Conservation (phyloP, 805 yeast genomes). For the Teunomyces kruisii region DNA sequence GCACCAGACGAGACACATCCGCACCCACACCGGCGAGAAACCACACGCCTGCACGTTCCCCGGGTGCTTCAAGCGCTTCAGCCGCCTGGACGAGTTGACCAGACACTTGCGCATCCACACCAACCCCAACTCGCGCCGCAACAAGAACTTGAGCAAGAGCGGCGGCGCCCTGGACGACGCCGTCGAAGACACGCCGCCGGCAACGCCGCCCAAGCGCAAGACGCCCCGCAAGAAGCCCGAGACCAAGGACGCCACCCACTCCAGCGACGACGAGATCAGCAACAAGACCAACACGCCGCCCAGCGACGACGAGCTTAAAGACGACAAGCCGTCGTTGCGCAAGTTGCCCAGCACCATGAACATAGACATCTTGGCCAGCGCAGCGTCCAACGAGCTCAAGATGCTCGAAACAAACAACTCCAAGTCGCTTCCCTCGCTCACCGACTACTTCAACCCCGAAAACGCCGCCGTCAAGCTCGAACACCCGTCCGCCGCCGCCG, state of each 20-base stretch:
- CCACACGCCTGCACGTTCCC: slow-evolving; percentile 85
- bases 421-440: slow-evolving; percentile 53
- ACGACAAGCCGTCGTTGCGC: not conserved
- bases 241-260: not conserved
- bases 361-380: slow-evolving; percentile 53
- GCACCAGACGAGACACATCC: slow-evolving; percentile 87
- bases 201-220: not conserved
- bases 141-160: slow-evolving; percentile 26
- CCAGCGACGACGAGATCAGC: slow-evolving; percentile 4
- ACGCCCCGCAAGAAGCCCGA: slow-evolving; percentile 1
- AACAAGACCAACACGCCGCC: slow-evolving; percentile 3
- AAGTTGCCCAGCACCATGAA: slow-evolving; percentile 26
- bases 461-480: slow-evolving; percentile 4
- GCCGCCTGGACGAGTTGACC: slow-evolving; percentile 82
- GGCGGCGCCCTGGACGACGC: slow-evolving; percentile 4
- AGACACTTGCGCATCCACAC: slow-evolving; percentile 81
- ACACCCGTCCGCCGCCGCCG: no score
- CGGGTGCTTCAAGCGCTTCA: slow-evolving; percentile 78
- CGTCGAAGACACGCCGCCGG: not conserved
- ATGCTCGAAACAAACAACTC: slow-evolving; percentile 39
- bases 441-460: slow-evolving; percentile 41
- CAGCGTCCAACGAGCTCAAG: slow-evolving; percentile 55
- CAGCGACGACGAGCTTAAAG: slow-evolving; percentile 4
- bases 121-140: slow-evolving; percentile 49
- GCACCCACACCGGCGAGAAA: slow-evolving; percentile 93